Evolutionary conservation across 495 filamentous ascomycete species (phyloP), one percentile per base, ranked within the genome.

Genomic region (Hypomontagnella monticulosa): DNA sequence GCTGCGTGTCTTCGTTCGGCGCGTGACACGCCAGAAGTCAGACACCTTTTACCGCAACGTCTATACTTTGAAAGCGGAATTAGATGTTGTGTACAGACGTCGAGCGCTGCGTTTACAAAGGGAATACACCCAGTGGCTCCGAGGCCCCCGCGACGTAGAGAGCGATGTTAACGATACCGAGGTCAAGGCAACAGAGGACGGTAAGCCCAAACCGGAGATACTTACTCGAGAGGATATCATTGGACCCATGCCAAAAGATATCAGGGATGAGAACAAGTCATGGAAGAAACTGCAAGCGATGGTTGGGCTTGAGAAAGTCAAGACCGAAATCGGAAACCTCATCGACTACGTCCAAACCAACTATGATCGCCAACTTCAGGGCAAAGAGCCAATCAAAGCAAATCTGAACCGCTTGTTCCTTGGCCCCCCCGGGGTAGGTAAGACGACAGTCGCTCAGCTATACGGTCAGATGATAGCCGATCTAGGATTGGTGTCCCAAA

Each of bases 401-500:
- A 85, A 79, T 1, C 79, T 94, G 4, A 92, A 93, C 69, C 77
- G 80, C n/a, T 85, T 92, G 14, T 92, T 93, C 49, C 72, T 90
- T 2, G 90, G 90, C 1, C 81, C 79, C 33, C 90, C 89, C 0
- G 90, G 89, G 1, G 93, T 89, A 0, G 90, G 91, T 0, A 94
- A 93, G 67, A 93, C 91, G 0, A 84, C 88, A 0, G 88, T 94
- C 0, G 91, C 89, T 0, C 91, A 91, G 71, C 70, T 93, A 1
- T 94, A 90, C 66, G 89, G 87, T 0, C 76, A 84, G 61, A 87
- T 91, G 10, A 71, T 91, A 4, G 86, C 80, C 0, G 81, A 87
- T 51, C 69, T 91, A 11, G 87, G 88, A 0, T 48, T 87, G 33
- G 71, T 91, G 3, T 83, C 78, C 2, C 89, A 85, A 48, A 85